Percentiles rank a stretch among this genome's conserved stretches.
Evolutionary conservation across 768 basidiomycete genomes (phyloP).

Genomic region (Termitomyces sp.): DNA sequence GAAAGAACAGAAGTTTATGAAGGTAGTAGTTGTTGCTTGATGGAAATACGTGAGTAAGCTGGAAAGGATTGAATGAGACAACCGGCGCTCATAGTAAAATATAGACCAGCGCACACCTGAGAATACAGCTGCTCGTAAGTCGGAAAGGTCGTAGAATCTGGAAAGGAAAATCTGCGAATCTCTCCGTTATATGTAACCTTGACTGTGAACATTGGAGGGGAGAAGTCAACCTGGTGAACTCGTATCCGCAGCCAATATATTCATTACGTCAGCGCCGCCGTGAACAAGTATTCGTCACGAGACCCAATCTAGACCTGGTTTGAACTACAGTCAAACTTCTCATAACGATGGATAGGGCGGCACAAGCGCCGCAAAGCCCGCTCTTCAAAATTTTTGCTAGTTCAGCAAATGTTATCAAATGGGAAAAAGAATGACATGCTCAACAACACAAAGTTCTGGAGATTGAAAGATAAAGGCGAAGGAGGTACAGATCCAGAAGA

Average conservation of each 20-base stretch:
- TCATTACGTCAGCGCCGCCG: constrained; percentile 13
- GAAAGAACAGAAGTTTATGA: constrained; percentile 66
- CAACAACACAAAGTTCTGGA: too few relatives aligned
- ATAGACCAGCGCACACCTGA: constrained; percentile 42
- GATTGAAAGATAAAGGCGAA: too few relatives aligned
- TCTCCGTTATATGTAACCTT: constrained; percentile 74
- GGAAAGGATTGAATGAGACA: constrained; percentile 17
- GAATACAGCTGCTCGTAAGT: constrained; percentile 53
- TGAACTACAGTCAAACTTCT: too few relatives aligned
- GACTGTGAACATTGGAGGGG: constrained; percentile 59
- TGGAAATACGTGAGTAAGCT: constrained; percentile 73
- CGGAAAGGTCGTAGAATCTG: constrained; percentile 49
- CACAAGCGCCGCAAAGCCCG: too few relatives aligned
- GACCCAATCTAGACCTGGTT: too few relatives aligned
- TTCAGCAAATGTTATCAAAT: too few relatives aligned
- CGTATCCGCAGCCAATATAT: neutral
- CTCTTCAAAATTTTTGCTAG: too few relatives aligned
- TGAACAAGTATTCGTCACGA: too few relatives aligned
- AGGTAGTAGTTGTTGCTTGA: constrained; percentile 55
- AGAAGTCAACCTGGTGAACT: constrained; percentile 7
- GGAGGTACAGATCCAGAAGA: too few relatives aligned
- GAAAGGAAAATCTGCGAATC: constrained; percentile 62
- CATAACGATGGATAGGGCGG: too few relatives aligned
- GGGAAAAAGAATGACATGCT: too few relatives aligned
- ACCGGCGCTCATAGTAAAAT: constrained; percentile 6